Percentiles rank a stretch among this genome's conserved stretches.
Conservation (phyloP, 768 basidiomycete species). For the Psilocybe cyanescens region DNA sequence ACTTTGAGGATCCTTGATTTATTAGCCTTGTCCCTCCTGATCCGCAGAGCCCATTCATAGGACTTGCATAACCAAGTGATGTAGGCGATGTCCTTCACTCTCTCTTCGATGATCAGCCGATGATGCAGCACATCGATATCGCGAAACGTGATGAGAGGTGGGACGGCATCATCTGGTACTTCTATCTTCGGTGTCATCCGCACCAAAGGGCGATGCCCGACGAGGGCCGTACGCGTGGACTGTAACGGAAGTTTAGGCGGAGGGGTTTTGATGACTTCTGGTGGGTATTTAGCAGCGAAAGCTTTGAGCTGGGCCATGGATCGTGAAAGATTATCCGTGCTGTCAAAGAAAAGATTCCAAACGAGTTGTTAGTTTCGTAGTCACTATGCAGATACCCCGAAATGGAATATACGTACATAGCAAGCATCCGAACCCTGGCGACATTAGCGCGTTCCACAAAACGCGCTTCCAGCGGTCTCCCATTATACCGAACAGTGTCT, state of each 20-base stretch:
- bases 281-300: slow-evolving; percentile 71
- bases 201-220: slow-evolving; percentile 66
- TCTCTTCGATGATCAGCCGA: slow-evolving; percentile 53
- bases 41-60: slow-evolving; percentile 71
- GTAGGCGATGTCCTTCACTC: slow-evolving; percentile 58
- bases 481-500: slow-evolving; percentile 32
- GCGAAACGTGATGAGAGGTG: slow-evolving; percentile 75
- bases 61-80: slow-evolving; percentile 75
- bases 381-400: too few relatives aligned
- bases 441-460: slow-evolving; percentile 70
- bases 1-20: neutral
- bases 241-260: slow-evolving; percentile 50
- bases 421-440: slow-evolving; percentile 66
- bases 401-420: slow-evolving; percentile 50
- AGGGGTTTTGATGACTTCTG: slow-evolving; percentile 47
- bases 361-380: too few relatives aligned
- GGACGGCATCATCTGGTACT: slow-evolving; percentile 77
- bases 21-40: slow-evolving; percentile 54
- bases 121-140: slow-evolving; percentile 85
- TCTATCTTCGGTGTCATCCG: slow-evolving; percentile 62
- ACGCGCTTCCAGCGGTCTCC: slow-evolving; percentile 41
- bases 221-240: slow-evolving; percentile 61
- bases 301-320: slow-evolving; percentile 60
- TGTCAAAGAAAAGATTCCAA: slow-evolving; percentile 23
- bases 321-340: slow-evolving; percentile 51